These are phyloP conservation scores for Clarireedia paspali DNA, from an alignment of 2,329 filamentous ascomycete species.

Conservation along the genomic window DNA sequence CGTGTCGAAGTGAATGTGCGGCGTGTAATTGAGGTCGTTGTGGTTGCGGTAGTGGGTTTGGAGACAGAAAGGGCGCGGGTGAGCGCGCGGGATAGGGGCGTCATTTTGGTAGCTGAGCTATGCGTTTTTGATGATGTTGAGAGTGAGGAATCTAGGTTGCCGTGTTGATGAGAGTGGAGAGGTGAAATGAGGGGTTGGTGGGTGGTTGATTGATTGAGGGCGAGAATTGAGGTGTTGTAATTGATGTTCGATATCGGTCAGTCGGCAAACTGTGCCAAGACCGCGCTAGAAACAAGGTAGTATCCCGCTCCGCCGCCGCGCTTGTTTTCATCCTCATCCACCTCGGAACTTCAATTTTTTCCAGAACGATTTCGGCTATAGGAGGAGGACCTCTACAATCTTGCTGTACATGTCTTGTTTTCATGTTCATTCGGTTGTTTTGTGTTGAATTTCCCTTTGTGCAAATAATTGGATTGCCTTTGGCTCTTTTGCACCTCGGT, in stretches of 20 bases:
- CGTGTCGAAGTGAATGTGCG: neutral
- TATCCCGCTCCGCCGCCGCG: neutral
- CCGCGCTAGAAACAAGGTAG: neutral
- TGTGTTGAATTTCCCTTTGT: no score
- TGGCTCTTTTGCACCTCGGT: no score
- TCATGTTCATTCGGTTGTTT: no score
- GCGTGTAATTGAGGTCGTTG: neutral
- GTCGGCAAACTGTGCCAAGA: slow-evolving; percentile 5
- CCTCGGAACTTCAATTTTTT: no score
- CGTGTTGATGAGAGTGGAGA: neutral
- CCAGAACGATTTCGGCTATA: no score
- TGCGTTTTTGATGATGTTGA: no score
- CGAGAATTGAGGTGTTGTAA: neutral
- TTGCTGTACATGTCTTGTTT: no score
- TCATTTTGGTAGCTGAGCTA: neutral
- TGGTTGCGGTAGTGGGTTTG: neutral
- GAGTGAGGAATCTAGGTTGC: no score
- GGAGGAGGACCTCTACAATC: no score
- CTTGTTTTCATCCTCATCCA: neutral
- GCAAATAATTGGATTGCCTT: no score
- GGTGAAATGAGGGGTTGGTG: neutral
- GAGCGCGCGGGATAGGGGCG: slow-evolving; percentile 2
- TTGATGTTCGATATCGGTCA: neutral
- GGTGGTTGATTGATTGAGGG: neutral
- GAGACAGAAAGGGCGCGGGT: neutral